Evolutionary conservation across 768 basidiomycete genomes (phyloP).

Genomic region (Hygrocybe punicea): DNA sequence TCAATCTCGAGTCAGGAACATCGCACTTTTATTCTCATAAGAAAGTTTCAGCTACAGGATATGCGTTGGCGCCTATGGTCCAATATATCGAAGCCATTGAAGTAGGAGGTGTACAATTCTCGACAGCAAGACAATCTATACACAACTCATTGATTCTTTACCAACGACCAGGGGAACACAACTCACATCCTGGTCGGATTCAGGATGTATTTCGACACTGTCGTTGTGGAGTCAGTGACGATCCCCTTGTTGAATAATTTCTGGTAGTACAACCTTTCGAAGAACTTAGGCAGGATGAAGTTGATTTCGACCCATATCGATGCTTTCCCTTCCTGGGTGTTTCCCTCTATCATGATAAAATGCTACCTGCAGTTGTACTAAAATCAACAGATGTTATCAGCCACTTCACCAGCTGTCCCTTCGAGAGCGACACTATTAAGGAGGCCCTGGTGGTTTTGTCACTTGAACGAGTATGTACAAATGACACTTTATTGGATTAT

Average conservation of each 20-base stretch:
- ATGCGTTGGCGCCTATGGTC: too few species aligned
- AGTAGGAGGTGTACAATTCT: too few species aligned
- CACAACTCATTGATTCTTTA: too few species aligned
- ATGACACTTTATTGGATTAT: neutral
- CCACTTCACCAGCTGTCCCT: neutral
- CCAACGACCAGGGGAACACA: neutral
- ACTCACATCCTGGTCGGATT: neutral
- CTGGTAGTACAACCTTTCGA: neutral
- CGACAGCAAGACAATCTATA: too few species aligned
- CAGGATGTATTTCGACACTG: neutral
- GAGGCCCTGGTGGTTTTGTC: neutral
- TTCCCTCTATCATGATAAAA: neutral
- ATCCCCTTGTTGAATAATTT: neutral
- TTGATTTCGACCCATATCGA: neutral
- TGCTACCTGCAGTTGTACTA: neutral
- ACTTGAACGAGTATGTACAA: neutral
- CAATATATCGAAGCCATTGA: too few species aligned
- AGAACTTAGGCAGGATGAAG: neutral
- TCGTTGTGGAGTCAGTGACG: neutral
- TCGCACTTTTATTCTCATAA: too few species aligned
- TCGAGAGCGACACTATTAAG: neutral
- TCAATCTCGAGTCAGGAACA: too few species aligned
- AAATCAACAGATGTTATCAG: neutral
- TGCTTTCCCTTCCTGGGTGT: neutral
- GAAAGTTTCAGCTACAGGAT: too few species aligned